phyloP scores from a whole-genome alignment of 2,329 filamentous ascomycete genomes.

The Nothomitra cinnamomea region DNA sequence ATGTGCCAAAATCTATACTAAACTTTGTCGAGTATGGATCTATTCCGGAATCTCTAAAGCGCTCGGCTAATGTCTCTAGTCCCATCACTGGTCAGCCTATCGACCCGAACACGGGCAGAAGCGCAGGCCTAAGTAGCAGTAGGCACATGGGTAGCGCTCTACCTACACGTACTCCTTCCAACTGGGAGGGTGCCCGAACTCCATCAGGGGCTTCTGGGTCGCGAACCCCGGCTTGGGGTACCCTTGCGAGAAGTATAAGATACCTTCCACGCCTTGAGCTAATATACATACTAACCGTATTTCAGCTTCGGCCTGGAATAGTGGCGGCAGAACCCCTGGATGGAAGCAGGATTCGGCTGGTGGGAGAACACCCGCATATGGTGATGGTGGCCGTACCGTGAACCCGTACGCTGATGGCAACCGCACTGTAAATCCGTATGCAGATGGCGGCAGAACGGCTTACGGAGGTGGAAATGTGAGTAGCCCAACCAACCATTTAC shows the following conservation, averaged over 20 bases:
- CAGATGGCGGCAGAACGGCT: conserved; percentile 23
- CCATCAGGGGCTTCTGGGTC: conserved; percentile 28
- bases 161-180: conserved; percentile 25
- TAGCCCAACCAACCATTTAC: conserved; percentile 7
- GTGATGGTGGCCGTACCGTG: conserved; percentile 18
- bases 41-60: conserved; percentile 8
- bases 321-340: conserved; percentile 28
- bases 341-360: conserved; percentile 39
- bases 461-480: conserved; percentile 27
- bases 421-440: conserved; percentile 51
- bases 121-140: conserved; percentile 29
- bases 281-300: not conserved
- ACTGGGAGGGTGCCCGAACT: conserved; percentile 53
- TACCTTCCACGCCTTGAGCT: not conserved
- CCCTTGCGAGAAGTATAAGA: not conserved
- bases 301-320: not conserved
- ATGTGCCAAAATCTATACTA: conserved; percentile 65
- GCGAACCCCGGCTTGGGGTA: not conserved
- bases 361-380: conserved; percentile 23
- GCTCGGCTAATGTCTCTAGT: conserved; percentile 15
- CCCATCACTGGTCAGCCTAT: conserved; percentile 59
- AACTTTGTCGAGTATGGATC: conserved; percentile 60
- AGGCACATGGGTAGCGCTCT: conserved; percentile 30
- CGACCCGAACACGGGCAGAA: conserved; percentile 39
- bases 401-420: conserved; percentile 50